Evolutionary conservation across 345 rosid species (phyloP).

Genomic region (Kandelia obovata): DNA sequence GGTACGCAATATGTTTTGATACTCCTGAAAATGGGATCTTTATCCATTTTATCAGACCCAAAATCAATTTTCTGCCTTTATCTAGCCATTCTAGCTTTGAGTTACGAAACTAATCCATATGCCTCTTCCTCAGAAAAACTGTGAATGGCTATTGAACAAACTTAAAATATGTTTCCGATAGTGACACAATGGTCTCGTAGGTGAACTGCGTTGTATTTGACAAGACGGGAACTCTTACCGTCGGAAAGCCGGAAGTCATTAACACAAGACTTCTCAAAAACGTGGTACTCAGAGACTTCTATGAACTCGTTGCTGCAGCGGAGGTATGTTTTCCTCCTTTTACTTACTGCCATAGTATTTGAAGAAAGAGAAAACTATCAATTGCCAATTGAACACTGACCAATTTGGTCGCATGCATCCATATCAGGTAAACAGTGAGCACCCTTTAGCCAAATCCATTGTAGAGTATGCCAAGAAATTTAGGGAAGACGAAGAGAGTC

Average conservation of each 20-base stretch:
- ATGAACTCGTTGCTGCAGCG: slow-evolving; percentile 73
- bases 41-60: too few relatives aligned
- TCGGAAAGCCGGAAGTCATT: slow-evolving; percentile 84
- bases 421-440: slow-evolving; percentile 76
- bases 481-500: slow-evolving; percentile 70
- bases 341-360: neutral
- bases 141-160: neutral
- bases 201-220: slow-evolving; percentile 89
- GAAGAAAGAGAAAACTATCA: neutral
- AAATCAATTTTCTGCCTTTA: too few relatives aligned
- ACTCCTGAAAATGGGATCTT: too few relatives aligned
- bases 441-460: slow-evolving; percentile 83
- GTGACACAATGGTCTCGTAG: slow-evolving; percentile 28
- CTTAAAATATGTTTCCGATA: neutral
- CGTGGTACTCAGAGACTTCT: slow-evolving; percentile 69
- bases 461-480: slow-evolving; percentile 80
- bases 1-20: slow-evolving; percentile 30
- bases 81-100: too few relatives aligned
- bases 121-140: neutral
- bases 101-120: too few relatives aligned
- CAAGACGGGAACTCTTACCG: slow-evolving; percentile 95
- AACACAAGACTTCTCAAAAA: slow-evolving; percentile 65
- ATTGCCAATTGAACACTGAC: neutral
- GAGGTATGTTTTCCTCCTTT: slow-evolving; percentile 48
- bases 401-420: neutral